Evolutionary conservation across 1,139 yeast species (phyloP).

Genomic region (Yamadazyma oceani): DNA sequence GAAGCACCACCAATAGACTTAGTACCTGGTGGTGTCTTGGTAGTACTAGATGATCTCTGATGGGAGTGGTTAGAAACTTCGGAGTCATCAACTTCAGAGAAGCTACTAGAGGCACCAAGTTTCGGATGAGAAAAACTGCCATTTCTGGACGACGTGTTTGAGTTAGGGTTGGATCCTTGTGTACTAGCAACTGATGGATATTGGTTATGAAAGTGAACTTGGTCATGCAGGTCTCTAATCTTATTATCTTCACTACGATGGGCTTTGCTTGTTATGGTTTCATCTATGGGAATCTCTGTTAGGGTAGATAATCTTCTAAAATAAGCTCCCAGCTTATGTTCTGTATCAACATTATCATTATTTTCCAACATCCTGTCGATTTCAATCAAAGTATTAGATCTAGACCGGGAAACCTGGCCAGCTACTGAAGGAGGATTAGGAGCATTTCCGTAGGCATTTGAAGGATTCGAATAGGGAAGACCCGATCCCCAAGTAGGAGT

Average conservation of each 20-base stretch:
- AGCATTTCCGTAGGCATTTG: neutral
- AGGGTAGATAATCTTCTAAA: constrained; percentile 69
- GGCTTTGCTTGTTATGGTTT: constrained; percentile 11
- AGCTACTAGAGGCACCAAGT: constrained; percentile 7
- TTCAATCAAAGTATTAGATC: constrained; percentile 43
- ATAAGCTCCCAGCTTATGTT: constrained; percentile 62
- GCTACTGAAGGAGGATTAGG: neutral
- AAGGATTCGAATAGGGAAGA: neutral
- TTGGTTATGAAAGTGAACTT: neutral
- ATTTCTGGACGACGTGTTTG: constrained; percentile 15
- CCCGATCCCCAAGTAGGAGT: constrained; percentile 14
- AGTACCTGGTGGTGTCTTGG: constrained; percentile 9
- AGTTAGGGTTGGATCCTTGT: constrained; percentile 2
- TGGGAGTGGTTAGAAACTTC: constrained; percentile 7
- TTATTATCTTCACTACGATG: neutral
- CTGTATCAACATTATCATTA: constrained; percentile 41
- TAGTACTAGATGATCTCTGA: neutral
- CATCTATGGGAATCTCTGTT: constrained; percentile 55
- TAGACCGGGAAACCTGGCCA: constrained; percentile 22
- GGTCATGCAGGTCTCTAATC: neutral
- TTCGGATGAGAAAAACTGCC: constrained; percentile 12
- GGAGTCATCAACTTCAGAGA: constrained; percentile 9
- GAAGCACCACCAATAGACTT: constrained; percentile 2
- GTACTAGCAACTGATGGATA: constrained; percentile 3
- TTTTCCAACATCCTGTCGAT: constrained; percentile 42